phyloP scores from a whole-genome alignment of 306 rosid species.

The Prunus mira region DNA sequence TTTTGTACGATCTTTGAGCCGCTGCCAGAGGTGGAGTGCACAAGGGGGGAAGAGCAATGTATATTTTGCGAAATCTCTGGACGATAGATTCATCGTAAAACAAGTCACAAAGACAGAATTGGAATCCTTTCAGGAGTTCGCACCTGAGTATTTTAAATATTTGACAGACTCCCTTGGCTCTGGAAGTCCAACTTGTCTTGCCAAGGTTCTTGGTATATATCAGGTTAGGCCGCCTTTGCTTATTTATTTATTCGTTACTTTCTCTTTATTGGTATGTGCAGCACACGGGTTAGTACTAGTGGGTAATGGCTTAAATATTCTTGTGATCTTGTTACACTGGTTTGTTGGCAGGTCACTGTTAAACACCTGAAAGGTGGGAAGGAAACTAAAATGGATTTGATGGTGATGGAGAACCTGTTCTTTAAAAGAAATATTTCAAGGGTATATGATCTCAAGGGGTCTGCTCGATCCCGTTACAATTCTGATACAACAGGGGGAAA shows the following conservation, averaged over 20 bases:
- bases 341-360: constrained; percentile 61
- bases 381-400: constrained; percentile 87
- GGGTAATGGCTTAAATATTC: neutral
- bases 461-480: constrained; percentile 92
- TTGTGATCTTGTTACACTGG: constrained; percentile 11
- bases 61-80: constrained; percentile 91
- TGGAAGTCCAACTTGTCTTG: constrained; percentile 97
- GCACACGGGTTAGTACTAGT: neutral
- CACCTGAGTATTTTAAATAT: constrained; percentile 82
- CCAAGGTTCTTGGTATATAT: constrained; percentile 89
- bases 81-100: constrained; percentile 86
- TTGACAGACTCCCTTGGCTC: constrained; percentile 57
- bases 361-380: constrained; percentile 87
- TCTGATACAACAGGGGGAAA: constrained; percentile 73
- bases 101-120: constrained; percentile 93
- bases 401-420: constrained; percentile 99
- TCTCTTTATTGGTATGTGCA: neutral
- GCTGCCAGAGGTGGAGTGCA: constrained; percentile 88
- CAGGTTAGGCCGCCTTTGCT: constrained; percentile 52
- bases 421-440: constrained; percentile 76
- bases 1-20: constrained; percentile 85
- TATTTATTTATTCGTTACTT: neutral
- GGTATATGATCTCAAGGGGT: constrained; percentile 97
- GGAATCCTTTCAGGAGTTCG: constrained; percentile 89
- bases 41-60: constrained; percentile 99